Percentiles rank a stretch among this genome's conserved stretches.
These are phyloP conservation scores for Globisporangium cylindrosporum DNA, from an alignment of 352 stramenopile species.

Conservation along the genomic window DNA sequence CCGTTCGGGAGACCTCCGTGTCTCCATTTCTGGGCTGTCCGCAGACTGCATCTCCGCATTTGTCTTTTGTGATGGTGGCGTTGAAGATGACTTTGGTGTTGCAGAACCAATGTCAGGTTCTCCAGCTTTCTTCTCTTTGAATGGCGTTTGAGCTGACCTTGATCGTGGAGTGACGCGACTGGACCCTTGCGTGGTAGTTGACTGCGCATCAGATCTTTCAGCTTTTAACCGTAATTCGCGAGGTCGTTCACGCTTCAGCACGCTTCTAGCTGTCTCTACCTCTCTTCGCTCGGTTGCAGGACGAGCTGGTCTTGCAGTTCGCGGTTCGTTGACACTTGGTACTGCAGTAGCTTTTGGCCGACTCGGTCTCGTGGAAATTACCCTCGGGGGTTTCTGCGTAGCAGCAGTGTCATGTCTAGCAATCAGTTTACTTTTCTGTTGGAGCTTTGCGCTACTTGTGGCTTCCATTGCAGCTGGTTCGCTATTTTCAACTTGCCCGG, in stretches of 20 bases:
- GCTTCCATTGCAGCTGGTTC: neutral
- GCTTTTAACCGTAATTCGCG: slow-evolving; percentile 13
- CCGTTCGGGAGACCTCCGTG: slow-evolving; percentile 6
- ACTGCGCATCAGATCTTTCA: neutral
- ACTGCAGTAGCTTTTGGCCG: neutral
- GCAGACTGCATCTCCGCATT: neutral
- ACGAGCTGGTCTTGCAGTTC: neutral
- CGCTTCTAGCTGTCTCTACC: neutral
- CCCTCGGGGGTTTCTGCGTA: neutral
- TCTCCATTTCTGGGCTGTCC: neutral
- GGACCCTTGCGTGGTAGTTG: neutral
- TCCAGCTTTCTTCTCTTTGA: neutral
- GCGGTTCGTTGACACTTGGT: neutral
- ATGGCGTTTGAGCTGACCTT: neutral
- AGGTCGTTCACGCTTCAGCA: slow-evolving; percentile 12
- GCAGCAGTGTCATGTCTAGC: neutral
- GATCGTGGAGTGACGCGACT: neutral
- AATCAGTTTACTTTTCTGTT: neutral
- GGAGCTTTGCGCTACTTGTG: neutral
- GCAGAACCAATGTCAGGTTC: neutral
- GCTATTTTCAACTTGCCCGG: neutral
- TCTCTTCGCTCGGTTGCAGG: neutral
- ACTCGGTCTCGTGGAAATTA: neutral
- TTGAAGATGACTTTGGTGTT: neutral
- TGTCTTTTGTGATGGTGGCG: neutral